Percentiles rank a stretch among this genome's conserved stretches.
Evolutionary conservation across 176 grass and related monocot genomes (phyloP).

Genomic region (Avena eriantha): DNA sequence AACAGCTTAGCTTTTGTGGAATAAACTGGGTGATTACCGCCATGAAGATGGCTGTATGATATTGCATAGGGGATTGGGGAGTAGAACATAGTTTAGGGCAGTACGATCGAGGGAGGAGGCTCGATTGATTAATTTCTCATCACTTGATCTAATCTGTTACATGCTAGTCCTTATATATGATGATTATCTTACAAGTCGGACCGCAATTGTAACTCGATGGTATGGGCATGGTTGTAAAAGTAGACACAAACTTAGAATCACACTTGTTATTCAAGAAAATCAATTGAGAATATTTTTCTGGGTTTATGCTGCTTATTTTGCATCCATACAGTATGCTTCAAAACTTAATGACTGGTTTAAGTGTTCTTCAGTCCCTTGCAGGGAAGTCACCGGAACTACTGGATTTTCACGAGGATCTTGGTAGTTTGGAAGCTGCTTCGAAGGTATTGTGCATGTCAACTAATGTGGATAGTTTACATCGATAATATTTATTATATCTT

Average conservation of each 20-base stretch:
- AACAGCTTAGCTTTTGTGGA: conserved; percentile 1
- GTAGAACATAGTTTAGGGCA: background rate
- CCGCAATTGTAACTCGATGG: background rate
- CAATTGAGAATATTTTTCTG: conserved; percentile 16
- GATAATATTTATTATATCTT: conserved; percentile 37
- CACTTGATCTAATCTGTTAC: background rate
- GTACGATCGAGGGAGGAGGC: background rate
- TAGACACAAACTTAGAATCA: background rate
- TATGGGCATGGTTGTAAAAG: background rate
- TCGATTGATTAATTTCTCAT: background rate
- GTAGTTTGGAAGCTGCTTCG: conserved; percentile 83
- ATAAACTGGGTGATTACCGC: background rate
- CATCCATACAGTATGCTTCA: conserved; percentile 38
- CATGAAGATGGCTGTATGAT: background rate
- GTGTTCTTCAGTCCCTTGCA: conserved; percentile 78
- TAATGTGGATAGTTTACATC: conserved; percentile 30
- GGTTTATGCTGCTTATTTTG: conserved; percentile 33
- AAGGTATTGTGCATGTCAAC: conserved; percentile 65
- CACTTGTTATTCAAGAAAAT: conserved; percentile 15
- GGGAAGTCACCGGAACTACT: conserved; percentile 75
- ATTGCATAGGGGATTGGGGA: background rate
- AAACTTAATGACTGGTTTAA: conserved; percentile 53
- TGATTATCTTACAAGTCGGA: background rate
- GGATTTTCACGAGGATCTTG: conserved; percentile 87
- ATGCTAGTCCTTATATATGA: background rate